Conservation (phyloP, 1,284 basidiomycete genomes). For the Microbotryum intermedium region DNA sequence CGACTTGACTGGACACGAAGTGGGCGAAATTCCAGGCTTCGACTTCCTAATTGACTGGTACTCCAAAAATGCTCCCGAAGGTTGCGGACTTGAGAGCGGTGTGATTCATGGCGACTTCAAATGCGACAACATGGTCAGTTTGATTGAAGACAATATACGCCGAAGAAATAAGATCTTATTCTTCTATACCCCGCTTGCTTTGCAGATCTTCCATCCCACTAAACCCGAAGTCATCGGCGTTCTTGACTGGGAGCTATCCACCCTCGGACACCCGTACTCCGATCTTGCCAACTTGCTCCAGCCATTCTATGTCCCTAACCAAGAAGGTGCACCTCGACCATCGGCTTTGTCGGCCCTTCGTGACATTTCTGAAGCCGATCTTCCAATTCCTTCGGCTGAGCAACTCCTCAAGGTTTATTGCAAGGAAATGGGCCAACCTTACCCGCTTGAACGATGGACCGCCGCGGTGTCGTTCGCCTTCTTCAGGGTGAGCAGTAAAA, state of each 20-base stretch:
- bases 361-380: conserved; percentile 47
- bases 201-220: conserved; percentile 72
- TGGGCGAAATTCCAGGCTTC: conserved; percentile 62
- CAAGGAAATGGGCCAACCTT: conserved; percentile 50
- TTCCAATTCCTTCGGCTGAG: conserved; percentile 56
- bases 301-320: conserved; percentile 59
- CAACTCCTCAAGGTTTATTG: conserved; percentile 71
- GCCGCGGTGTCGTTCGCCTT: conserved; percentile 80
- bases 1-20: conserved; percentile 51
- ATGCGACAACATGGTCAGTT: conserved; percentile 66
- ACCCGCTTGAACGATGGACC: conserved; percentile 64
- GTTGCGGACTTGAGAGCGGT: conserved; percentile 50
- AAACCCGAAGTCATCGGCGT: conserved; percentile 89
- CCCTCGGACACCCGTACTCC: conserved; percentile 63
- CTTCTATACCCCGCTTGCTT: neutral
- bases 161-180: neutral
- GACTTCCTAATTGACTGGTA: conserved; percentile 72
- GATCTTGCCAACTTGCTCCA: conserved; percentile 84
- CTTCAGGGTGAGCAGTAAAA: conserved; percentile 55
- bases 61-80: conserved; percentile 59
- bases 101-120: conserved; percentile 97
- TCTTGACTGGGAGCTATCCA: conserved; percentile 93
- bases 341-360: conserved; percentile 7
- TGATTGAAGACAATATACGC: neutral
- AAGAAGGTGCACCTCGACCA: conserved; percentile 41